phyloP scores from a whole-genome alignment of 441 rosid genomes.

The Euphorbia celastroides region DNA sequence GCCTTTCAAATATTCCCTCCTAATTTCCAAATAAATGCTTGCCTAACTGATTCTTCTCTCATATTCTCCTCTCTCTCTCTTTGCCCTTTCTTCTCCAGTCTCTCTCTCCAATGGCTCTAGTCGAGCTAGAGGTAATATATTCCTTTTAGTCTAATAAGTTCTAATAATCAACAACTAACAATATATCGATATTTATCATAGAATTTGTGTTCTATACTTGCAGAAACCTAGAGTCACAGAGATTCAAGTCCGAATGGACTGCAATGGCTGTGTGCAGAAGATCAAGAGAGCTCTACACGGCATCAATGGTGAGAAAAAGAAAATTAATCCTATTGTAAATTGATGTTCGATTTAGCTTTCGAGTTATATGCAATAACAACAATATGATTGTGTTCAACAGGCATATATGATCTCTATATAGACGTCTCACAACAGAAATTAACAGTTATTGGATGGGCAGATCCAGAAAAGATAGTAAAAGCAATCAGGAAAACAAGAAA shows the following conservation, averaged over 20 bases:
- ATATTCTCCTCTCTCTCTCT: slow-evolving; percentile 22
- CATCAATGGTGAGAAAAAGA: slow-evolving; percentile 44
- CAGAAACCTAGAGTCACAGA: slow-evolving; percentile 63
- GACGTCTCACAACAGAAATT: slow-evolving; percentile 62
- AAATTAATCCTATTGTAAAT: not conserved
- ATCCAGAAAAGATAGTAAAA: slow-evolving; percentile 56
- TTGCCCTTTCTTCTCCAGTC: slow-evolving; percentile 13
- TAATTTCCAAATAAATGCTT: slow-evolving; percentile 36
- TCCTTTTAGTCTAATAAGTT: not conserved
- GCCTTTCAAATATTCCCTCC: slow-evolving; percentile 54
- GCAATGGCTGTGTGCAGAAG: slow-evolving; percentile 77
- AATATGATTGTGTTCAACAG: slow-evolving; percentile 25
- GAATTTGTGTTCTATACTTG: slow-evolving; percentile 3
- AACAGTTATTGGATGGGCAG: slow-evolving; percentile 66
- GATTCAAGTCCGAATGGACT: slow-evolving; percentile 73
- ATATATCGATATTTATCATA: not conserved
- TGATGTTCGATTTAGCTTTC: too few species aligned
- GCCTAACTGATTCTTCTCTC: slow-evolving; percentile 37
- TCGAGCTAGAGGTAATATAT: slow-evolving; percentile 42
- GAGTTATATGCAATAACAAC: not conserved
- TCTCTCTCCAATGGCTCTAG: slow-evolving; percentile 32
- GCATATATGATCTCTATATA: slow-evolving; percentile 51
- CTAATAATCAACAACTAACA: not conserved
- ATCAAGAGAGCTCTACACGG: slow-evolving; percentile 62
- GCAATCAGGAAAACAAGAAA: slow-evolving; percentile 64